Base-by-base conservation (phyloP, 306 rosid species). In the Luffa aegyptiaca region DNA sequence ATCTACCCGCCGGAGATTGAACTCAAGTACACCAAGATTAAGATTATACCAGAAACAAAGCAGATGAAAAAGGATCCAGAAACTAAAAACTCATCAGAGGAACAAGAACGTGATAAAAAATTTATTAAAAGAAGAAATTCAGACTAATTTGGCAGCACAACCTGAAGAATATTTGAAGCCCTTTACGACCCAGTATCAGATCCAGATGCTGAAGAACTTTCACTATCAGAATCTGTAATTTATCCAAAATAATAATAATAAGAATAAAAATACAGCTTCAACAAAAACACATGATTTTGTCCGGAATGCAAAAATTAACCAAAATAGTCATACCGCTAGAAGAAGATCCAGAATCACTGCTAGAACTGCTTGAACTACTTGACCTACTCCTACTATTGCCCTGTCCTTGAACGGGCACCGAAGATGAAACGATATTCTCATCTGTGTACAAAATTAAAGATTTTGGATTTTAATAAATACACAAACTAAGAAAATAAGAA, bases 301-400 rank as follows among this genome's bases (percentile, higher is more conserved):
- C 52, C 16, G 59, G 39, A 73, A 14, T 66, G 75, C 33, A 46
- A 48, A 37, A 64, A 37, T 64, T 6, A 64, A 17, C 44, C 21
- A 49, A 52, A 75, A 55, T 41, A 36, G 20, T n/a, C 51, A 48
- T 95, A 95, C 99, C 99, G 84, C 96, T 93, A 33, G 99, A 95
- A 73, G 97, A 91, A 75, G 99, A 92, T 65, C 96, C 97, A 64
- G 99, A 95, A 87, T 86, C 98, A 73, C 99, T 93, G 86, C 96
- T 95, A 44, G 99, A 95, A 85, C 97, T 90, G 92, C 96, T 89
- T 78, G 97, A 91, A 84, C 99, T 95, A 86, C 98, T 91, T 72
- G 97, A 90, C 85, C 97, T 91, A 90, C 97, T 92, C 80, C 91
- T 86, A 86, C 88, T 86, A 83, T 89, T 87, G 17, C 85, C 86